phyloP scores from a whole-genome alignment of 2,329 filamentous ascomycete genomes.

The Apiospora marii region DNA sequence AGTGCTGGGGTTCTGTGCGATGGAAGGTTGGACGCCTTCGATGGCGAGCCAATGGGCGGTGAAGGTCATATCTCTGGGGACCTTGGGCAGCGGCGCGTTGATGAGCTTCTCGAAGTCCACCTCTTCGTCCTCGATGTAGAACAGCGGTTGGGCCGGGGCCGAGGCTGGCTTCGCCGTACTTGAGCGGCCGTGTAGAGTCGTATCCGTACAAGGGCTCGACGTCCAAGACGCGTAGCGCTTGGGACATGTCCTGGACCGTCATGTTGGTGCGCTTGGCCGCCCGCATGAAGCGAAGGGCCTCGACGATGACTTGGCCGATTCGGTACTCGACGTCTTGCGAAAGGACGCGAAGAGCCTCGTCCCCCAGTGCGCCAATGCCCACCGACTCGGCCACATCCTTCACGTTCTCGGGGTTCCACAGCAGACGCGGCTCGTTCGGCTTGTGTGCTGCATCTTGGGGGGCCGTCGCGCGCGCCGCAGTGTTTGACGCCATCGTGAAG shows the following conservation, averaged over 20 bases:
- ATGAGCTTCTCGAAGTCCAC: conserved; percentile 99
- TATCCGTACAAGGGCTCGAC: conserved; percentile 97
- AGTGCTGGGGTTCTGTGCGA: conserved; percentile 93
- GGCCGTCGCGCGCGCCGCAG: conserved; percentile 34
- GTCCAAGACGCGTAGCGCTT: conserved; percentile 85
- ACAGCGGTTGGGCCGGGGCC: conserved; percentile 94
- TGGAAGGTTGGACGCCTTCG: conserved; percentile 95
- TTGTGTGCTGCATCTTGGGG: conserved; percentile 36
- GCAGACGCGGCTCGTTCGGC: conserved; percentile 50
- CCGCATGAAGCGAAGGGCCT: conserved; percentile 96
- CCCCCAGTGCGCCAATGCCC: conserved; percentile 80
- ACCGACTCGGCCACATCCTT: conserved; percentile 96
- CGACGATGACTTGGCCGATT: conserved; percentile 90
- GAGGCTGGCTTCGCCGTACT: conserved; percentile 92
- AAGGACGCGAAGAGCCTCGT: conserved; percentile 87
- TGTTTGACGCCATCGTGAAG: conserved; percentile 35
- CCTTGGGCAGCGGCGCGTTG: conserved; percentile 93
- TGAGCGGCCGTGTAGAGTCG: conserved; percentile 86
- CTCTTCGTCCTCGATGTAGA: conserved; percentile 98
- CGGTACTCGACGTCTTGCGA: conserved; percentile 96
- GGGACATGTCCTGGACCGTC: conserved; percentile 87
- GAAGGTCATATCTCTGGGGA: conserved; percentile 90
- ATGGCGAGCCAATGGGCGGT: conserved; percentile 98
- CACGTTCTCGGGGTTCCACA: conserved; percentile 98
- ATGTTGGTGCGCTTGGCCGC: conserved; percentile 86